These are phyloP conservation scores for Stachybotrys chartarum DNA, from an alignment of 2,329 filamentous ascomycete genomes.

Conservation along the genomic window DNA sequence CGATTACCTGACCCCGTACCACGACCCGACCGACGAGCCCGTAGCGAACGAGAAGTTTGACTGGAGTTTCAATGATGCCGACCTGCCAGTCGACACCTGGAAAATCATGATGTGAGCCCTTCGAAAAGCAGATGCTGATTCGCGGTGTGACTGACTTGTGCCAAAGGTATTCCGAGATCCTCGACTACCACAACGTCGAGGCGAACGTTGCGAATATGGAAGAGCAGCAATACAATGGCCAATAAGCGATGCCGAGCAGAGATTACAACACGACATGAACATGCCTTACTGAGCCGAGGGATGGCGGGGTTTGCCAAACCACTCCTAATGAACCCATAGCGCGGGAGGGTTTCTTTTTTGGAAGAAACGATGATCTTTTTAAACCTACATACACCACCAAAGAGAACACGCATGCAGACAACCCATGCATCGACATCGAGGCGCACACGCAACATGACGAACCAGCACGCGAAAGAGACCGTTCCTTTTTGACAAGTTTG, in stretches of 20 bases:
- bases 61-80: constrained; percentile 98
- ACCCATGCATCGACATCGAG: neutral
- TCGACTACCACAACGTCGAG: constrained; percentile 96
- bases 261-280: neutral
- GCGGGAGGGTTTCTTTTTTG: neutral
- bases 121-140: neutral
- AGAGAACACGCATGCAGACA: constrained; percentile 2
- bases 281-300: neutral
- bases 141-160: neutral
- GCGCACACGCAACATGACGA: neutral
- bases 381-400: constrained; percentile 3
- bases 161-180: constrained; percentile 91
- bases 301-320: neutral
- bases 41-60: constrained; percentile 96
- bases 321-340: neutral
- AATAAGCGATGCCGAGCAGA: constrained; percentile 10
- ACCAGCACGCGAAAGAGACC: neutral
- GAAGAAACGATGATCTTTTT: neutral
- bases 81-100: constrained; percentile 97
- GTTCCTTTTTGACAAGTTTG: constrained; percentile 5
- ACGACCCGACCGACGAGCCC: constrained; percentile 95
- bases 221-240: constrained; percentile 26
- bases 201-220: constrained; percentile 32
- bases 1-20: constrained; percentile 92
- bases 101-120: constrained; percentile 96